phyloP scores from a whole-genome alignment of 2,329 filamentous ascomycete species.

The Trichoderma sp. region DNA sequence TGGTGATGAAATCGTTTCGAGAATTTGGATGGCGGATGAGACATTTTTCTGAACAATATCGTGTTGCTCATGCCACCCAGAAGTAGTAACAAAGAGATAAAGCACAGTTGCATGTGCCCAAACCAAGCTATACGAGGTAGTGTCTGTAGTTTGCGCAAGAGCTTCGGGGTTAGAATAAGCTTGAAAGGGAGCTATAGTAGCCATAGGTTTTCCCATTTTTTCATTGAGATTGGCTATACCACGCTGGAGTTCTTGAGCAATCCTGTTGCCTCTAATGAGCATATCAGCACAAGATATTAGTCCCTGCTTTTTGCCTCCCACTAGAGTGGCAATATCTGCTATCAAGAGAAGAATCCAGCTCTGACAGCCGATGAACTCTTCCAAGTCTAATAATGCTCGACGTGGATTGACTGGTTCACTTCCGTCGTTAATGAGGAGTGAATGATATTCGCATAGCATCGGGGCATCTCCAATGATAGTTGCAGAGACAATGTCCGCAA shows the following conservation, averaged over 20 bases:
- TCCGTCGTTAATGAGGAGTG: not conserved
- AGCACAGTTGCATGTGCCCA: not conserved
- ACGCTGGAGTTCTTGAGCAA: not conserved
- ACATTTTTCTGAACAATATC: not conserved
- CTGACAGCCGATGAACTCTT: constrained; percentile 1
- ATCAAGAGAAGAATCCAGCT: not conserved
- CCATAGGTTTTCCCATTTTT: not conserved
- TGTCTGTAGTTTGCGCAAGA: not conserved
- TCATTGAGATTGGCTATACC: not conserved
- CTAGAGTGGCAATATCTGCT: not conserved
- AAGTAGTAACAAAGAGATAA: not conserved
- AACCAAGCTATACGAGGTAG: not conserved
- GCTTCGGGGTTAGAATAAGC: not conserved
- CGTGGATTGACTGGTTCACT: not conserved
- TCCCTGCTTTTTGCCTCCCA: not conserved
- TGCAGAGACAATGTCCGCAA: constrained; percentile 19
- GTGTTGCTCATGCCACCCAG: not conserved
- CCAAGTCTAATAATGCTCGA: not conserved
- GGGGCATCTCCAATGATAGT: not conserved
- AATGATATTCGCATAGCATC: not conserved
- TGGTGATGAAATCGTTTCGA: not conserved
- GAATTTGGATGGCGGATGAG: not conserved
- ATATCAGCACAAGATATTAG: not conserved
- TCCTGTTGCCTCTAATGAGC: not conserved
- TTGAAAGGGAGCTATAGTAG: not conserved